Evolutionary conservation across 768 basidiomycete genomes (phyloP).

Genomic region (Hygrophoropsis aurantiaca): DNA sequence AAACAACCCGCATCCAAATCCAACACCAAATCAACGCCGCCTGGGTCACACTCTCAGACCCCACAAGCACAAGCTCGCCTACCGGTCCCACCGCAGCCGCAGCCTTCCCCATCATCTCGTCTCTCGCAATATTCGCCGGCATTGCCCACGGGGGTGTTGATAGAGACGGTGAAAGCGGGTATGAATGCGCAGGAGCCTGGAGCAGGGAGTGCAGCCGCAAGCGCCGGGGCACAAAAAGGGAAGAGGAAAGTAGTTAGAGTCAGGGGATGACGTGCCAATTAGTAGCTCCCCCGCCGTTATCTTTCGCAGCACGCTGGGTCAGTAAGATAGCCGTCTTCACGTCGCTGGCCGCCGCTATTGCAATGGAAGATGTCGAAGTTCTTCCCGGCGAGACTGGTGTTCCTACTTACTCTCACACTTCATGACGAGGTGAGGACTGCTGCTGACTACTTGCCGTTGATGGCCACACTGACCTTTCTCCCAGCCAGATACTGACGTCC

Average conservation of each 20-base stretch:
- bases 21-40: background rate
- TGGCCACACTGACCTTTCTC: no score
- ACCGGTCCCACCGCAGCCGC: constrained; percentile 75
- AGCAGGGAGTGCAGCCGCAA: constrained; percentile 31
- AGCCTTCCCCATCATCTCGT: constrained; percentile 69
- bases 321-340: constrained; percentile 99
- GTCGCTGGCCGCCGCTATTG: constrained; percentile 86
- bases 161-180: constrained; percentile 85
- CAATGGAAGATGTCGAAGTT: constrained; percentile 98
- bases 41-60: constrained; percentile 7
- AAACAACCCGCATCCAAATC: constrained; percentile 48
- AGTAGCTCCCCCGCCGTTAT: constrained; percentile 82
- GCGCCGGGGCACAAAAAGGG: constrained; percentile 53
- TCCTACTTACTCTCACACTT: constrained; percentile 71
- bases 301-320: constrained; percentile 95
- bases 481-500: constrained; percentile 99
- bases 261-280: constrained; percentile 48
- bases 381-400: constrained; percentile 73
- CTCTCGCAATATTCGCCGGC: constrained; percentile 82
- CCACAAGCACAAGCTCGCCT: constrained; percentile 40
- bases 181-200: constrained; percentile 66
- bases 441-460: no score
- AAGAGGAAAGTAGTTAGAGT: constrained; percentile 82
- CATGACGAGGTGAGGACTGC: constrained; percentile 78
- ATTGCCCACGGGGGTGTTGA: constrained; percentile 70